Percentiles rank a stretch among this genome's conserved stretches.
These are phyloP conservation scores for Cystobasidiopsis lactophilus DNA, from an alignment of 768 basidiomycete genomes.

Conservation along the genomic window DNA sequence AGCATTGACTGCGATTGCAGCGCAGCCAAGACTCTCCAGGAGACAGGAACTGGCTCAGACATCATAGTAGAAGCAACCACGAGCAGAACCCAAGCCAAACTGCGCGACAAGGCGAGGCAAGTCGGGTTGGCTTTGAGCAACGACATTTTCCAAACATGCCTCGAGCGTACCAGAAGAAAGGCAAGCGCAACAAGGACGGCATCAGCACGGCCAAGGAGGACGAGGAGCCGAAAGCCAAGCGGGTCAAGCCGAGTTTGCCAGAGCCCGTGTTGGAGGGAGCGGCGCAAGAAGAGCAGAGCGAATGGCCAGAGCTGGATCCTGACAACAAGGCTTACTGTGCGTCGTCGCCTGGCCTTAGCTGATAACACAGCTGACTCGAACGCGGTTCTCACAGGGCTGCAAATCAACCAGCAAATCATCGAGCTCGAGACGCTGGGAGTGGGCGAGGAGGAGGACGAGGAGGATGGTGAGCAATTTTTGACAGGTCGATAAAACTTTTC, in stretches of 20 bases:
- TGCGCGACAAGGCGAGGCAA: no score
- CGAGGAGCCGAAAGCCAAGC: neutral
- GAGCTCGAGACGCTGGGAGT: constrained; percentile 14
- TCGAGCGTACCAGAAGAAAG: constrained; percentile 8
- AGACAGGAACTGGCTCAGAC: no score
- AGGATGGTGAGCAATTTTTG: constrained; percentile 11
- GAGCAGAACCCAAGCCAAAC: no score
- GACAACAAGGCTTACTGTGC: constrained; percentile 21
- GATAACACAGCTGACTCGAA: no score
- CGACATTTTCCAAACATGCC: constrained; percentile 3
- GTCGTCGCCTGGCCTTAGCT: no score
- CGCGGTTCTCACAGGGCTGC: neutral
- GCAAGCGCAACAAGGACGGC: constrained; percentile 8
- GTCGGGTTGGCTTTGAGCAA: no score
- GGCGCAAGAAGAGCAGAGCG: constrained; percentile 7
- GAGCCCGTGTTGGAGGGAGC: constrained; percentile 12
- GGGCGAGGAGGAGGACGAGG: constrained; percentile 15
- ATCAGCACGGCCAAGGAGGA: constrained; percentile 1
- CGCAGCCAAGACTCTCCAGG: no score
- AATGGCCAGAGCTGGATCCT: constrained; percentile 17
- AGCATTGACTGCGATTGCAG: no score
- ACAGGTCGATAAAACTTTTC: neutral
- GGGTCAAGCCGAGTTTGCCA: neutral
- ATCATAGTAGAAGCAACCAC: no score
- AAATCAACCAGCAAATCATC: constrained; percentile 17